Conservation (phyloP, 768 basidiomycete genomes). For the Hemileccinum rubropunctum region DNA sequence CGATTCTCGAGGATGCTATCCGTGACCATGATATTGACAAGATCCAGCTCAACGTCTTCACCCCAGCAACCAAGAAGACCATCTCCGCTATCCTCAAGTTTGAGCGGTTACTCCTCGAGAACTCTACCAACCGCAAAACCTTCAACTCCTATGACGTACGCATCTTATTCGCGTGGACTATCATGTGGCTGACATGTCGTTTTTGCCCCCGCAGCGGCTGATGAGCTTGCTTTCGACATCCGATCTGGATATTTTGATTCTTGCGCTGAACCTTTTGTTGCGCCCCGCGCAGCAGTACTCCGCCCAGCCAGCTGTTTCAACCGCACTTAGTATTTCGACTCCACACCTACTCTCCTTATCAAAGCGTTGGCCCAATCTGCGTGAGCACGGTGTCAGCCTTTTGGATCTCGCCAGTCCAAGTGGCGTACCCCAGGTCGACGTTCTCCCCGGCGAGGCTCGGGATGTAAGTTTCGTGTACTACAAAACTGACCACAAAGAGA, state of each 20-base stretch:
- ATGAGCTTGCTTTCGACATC: constrained; percentile 85
- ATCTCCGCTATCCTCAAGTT: constrained; percentile 85
- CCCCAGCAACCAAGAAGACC: constrained; percentile 66
- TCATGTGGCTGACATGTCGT: constrained; percentile 5
- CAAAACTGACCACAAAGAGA: constrained; percentile 51
- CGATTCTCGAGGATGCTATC: constrained; percentile 79
- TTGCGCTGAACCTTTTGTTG: constrained; percentile 80
- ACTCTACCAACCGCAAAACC: constrained; percentile 96
- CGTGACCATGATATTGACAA: constrained; percentile 83
- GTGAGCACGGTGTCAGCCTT: constrained; percentile 77
- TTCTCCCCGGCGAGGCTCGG: constrained; percentile 67
- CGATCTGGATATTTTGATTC: constrained; percentile 84
- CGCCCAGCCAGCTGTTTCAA: constrained; percentile 78
- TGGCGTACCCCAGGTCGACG: constrained; percentile 50
- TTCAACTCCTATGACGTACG: constrained; percentile 96
- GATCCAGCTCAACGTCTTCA: constrained; percentile 78
- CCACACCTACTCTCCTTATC: constrained; percentile 79
- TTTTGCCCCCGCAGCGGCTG: constrained; percentile 58
- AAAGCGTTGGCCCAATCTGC: constrained; percentile 79
- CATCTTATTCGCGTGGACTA: constrained; percentile 9
- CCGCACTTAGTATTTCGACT: constrained; percentile 78
- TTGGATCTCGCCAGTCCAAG: constrained; percentile 65
- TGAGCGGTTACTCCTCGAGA: constrained; percentile 87
- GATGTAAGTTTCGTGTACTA: constrained; percentile 85
- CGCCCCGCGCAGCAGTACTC: constrained; percentile 96